Evolutionary conservation across 257 asterid species (phyloP), one percentile per base, ranked within the genome.

Genomic region (Linaria vulgaris): DNA sequence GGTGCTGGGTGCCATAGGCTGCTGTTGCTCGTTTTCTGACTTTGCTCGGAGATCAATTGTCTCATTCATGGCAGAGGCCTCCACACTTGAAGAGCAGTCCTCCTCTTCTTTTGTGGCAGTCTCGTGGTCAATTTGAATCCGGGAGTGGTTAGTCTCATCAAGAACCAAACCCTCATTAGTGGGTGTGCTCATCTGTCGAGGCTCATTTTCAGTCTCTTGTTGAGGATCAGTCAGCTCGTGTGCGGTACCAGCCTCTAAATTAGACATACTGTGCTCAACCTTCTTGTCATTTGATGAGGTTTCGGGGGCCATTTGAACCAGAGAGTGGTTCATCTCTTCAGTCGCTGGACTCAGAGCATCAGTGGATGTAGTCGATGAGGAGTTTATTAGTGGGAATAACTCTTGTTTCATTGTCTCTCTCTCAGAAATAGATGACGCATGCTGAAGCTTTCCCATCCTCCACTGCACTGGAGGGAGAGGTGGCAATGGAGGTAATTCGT

Each of bases 401-500:
- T 58, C 57, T 20, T 47, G 67, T 53, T 56, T 72, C 58, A 34
- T 61, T 63, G 44, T 66, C 58, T 72, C 80, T 31, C 55, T 58
- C 66, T 72, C 82, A 39, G 63, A 59, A 49, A 71, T 61, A 56
- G 83, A 76, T 2, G 69, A 68, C 74, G 82, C 69, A 68, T 75
- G 81, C 63, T 72, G 85, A 75, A 75, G 70, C 73, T 77, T 88
- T 30, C 88, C 94, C 70, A 80, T 76, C 82, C 87, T 85, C 98
- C 98, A 91, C 58, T 88, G 96, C 72, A 86, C 81, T 14, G 98
- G 99, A 78, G 99, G 99, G 59, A 92, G 99, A 44, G 95, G 95
- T 39, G 99, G 99, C 84, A 89, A 63, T 49, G 96, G 94, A 75
- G 97, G 91, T 69, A 72, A 72, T 17, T 84, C 88, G 13, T 76